Conservation (phyloP, 129 eudicot genomes). For the Apium graveolens region DNA sequence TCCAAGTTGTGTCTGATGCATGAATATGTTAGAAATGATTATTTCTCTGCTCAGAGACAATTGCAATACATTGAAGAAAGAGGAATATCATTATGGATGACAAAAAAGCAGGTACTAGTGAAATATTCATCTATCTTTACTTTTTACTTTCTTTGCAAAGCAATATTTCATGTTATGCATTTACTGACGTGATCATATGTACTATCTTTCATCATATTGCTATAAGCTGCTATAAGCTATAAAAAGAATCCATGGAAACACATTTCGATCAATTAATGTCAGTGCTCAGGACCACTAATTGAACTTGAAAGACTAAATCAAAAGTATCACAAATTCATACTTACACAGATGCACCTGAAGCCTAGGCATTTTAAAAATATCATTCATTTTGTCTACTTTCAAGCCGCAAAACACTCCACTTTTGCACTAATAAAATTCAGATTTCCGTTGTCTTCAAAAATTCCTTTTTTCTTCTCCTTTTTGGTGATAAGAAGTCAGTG, state of each 20-base stretch:
- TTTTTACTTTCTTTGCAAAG: background rate
- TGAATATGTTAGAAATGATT: background rate
- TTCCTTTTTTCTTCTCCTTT: background rate
- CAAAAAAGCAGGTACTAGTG: background rate
- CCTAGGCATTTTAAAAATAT: slow-evolving; percentile 46
- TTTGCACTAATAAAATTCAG: slow-evolving; percentile 35
- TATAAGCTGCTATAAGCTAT: slow-evolving; percentile 24
- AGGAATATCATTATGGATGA: background rate
- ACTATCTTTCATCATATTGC: background rate
- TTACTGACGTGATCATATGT: background rate
- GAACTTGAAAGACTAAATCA: slow-evolving; percentile 94
- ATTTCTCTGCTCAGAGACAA: background rate
- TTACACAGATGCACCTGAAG: slow-evolving; percentile 54
- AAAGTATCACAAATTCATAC: slow-evolving; percentile 29
- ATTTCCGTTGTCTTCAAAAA: slow-evolving; percentile 19
- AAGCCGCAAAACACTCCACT: slow-evolving; percentile 50
- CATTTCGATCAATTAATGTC: slow-evolving; percentile 21
- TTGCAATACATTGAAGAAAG: background rate
- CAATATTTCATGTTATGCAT: no score
- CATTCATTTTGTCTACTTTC: slow-evolving; percentile 55
- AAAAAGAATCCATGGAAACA: slow-evolving; percentile 3
- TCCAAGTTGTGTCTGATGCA: background rate
- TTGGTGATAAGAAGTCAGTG: background rate
- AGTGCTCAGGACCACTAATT: slow-evolving; percentile 29
- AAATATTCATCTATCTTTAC: background rate